Evolutionary conservation across 1,284 basidiomycete genomes (phyloP), one percentile per base, ranked within the genome.

Genomic region (Tylopilus microsporus): DNA sequence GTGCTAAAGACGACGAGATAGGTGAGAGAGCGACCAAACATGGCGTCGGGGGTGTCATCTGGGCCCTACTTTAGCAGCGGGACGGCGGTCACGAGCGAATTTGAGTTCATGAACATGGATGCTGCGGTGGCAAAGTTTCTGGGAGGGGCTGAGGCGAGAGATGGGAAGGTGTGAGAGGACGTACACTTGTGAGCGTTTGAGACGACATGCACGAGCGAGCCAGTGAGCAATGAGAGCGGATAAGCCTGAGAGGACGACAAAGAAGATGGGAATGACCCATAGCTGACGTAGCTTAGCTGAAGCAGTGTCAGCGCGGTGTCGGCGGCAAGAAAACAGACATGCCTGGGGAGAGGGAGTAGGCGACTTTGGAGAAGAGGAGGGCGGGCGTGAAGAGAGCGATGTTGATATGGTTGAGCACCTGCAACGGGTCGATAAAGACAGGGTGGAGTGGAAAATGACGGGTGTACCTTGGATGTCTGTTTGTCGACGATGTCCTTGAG

Each of bases 1-100:
- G 94, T 97, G 60, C 91, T 94, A 72, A 94, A 95, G 19, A 97
- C 78, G 8, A 96, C 91, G 46, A 98, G 82, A 70, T 98, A 97
- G 0, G 94, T 94, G 60, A 98, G 77, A 0, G 95, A 92, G 13
- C 94, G 83, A 56, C 94, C 94, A 46, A 97, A 81, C 92, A 97
- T 97, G 41, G 88, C 84, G 65, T 94, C 82, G 66, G 86, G 81
- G 64, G 83, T 89, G 69, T 98, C 94, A 56, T 90, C 85, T 8
- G 81, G 70, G 18, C 82, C 87, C 93, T 94, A 95, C 68, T 89
- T 86, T 39, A 98, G 79, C 13, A 85, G 85, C 0, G 89, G 89
- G 0, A 97, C 92, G 11, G 91, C 89, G 55, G 89, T 76, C 9
- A 93, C 92, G 25, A 98, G 80, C 7, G 92, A 94, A 71, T 98